Evolutionary conservation across 768 basidiomycete species (phyloP), one percentile per base, ranked within the genome.

Genomic region (Mycena albidolilacea): DNA sequence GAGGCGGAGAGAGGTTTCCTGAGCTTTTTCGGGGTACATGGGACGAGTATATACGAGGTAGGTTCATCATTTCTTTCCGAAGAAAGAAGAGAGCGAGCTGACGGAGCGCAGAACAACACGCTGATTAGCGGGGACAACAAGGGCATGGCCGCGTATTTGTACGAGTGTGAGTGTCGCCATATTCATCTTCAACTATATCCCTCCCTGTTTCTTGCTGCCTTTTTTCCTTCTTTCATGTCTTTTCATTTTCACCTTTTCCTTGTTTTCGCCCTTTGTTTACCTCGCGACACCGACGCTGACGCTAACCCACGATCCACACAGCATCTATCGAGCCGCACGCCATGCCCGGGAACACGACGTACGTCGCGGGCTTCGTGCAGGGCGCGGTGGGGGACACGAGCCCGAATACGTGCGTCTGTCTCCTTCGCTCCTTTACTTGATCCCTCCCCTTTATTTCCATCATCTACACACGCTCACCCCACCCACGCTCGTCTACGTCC

Each of bases 121-220:
- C 83, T 95, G 17, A 87, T 95, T 35, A 94, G 92, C 79, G 82
- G 87, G 2, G 94, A 95, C 81, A 95, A 95, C 83, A 95, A 95
- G 79, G 94, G 94, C 48, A 95, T 95, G 92, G 93, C 94, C 4
- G 93, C 93, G 15, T 92, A 89, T 80, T 78, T 95, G 21, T 95
- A 93, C 70, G 94, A 95, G 85, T 83, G 92, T 92, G 67, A 59
- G 87, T 69, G 1, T 64, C 54, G 14, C 30, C 4, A 30, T 30
- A 3, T 30, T 30, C 30, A 30, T 30, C 30, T 30, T 30, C 30
- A 30, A 30, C 30, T 30, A 30, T 30, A 30, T 52, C 14, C 21
- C 3, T 55, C 1, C 4, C n/a, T 37, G 68, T 65, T 17, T n/a
- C 17, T 50, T 19, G 19, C 41, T 43, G 48, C 19, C 54, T 19